Evolutionary conservation across 2,329 filamentous ascomycete species (phyloP).

Genomic region (Alternaria burnsii): DNA sequence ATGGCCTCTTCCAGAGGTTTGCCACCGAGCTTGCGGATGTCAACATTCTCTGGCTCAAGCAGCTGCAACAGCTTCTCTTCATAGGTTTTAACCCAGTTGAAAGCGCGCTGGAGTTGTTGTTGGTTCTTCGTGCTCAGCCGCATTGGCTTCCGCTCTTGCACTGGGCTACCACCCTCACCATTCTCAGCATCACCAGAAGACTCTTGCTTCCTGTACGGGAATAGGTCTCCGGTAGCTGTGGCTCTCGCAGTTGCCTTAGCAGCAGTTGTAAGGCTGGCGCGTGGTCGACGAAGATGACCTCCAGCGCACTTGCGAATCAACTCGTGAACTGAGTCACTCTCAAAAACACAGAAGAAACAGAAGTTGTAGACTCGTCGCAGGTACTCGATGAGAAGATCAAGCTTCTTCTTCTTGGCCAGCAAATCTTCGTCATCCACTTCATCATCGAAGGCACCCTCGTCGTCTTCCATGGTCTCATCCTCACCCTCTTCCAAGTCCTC

Average conservation of each 20-base stretch:
- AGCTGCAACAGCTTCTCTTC: slow-evolving; percentile 96
- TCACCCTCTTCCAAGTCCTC: slow-evolving; percentile 80
- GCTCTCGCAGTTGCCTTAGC: slow-evolving; percentile 87
- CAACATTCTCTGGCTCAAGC: slow-evolving; percentile 85
- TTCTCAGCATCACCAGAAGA: slow-evolving; percentile 70
- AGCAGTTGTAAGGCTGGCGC: slow-evolving; percentile 81
- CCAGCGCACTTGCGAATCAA: slow-evolving; percentile 94
- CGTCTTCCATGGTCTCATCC: slow-evolving; percentile 67
- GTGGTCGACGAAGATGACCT: slow-evolving; percentile 91
- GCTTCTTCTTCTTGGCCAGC: slow-evolving; percentile 91
- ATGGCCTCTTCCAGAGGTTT: slow-evolving; percentile 85
- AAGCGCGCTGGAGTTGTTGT: slow-evolving; percentile 91
- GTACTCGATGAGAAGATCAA: slow-evolving; percentile 96
- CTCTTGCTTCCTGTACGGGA: slow-evolving; percentile 81
- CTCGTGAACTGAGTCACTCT: slow-evolving; percentile 96
- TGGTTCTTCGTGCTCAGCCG: slow-evolving; percentile 78
- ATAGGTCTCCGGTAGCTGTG: slow-evolving; percentile 81
- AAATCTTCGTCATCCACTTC: slow-evolving; percentile 91
- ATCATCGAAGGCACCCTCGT: slow-evolving; percentile 72
- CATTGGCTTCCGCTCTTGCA: slow-evolving; percentile 74
- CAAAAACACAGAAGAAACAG: slow-evolving; percentile 99
- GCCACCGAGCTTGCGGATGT: slow-evolving; percentile 90
- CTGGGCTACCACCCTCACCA: slow-evolving; percentile 67
- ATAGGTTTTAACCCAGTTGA: slow-evolving; percentile 99
- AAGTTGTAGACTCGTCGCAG: slow-evolving; percentile 97